These are phyloP conservation scores for Ophiosphaerella narmari DNA, from an alignment of 2,329 filamentous ascomycete species.

Conservation along the genomic window DNA sequence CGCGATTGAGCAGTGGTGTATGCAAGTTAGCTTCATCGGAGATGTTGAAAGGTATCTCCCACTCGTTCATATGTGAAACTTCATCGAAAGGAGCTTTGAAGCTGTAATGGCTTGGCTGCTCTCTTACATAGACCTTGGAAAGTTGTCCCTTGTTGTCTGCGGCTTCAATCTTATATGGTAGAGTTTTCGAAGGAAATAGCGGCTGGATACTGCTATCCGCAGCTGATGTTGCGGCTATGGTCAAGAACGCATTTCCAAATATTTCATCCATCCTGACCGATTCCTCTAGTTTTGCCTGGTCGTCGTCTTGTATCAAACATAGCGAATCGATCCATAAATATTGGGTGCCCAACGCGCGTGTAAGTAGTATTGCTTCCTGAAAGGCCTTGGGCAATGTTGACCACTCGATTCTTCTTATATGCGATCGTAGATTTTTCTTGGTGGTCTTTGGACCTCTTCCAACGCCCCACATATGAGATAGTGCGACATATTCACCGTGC, in stretches of 20 bases:
- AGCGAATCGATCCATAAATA: conserved; percentile 46
- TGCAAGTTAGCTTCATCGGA: conserved; percentile 34
- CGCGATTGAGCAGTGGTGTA: conserved; percentile 39
- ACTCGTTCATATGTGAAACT: conserved; percentile 42
- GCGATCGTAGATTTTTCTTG: conserved; percentile 25
- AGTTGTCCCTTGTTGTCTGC: conserved; percentile 39
- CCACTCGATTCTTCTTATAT: conserved; percentile 38
- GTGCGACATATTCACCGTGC: conserved; percentile 38
- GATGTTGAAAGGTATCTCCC: conserved; percentile 40
- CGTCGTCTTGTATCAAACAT: conserved; percentile 41
- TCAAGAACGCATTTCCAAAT: conserved; percentile 40
- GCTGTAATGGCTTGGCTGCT: conserved; percentile 43
- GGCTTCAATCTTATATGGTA: conserved; percentile 40
- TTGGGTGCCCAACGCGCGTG: conserved; percentile 40
- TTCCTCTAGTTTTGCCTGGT: conserved; percentile 30
- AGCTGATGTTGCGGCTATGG: conserved; percentile 40
- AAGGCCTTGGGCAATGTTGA: conserved; percentile 36
- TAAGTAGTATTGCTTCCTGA: conserved; percentile 43
- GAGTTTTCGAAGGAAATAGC: conserved; percentile 28
- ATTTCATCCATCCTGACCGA: conserved; percentile 35
- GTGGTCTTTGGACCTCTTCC: conserved; percentile 36
- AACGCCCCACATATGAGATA: conserved; percentile 42
- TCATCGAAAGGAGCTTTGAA: conserved; percentile 43
- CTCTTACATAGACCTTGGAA: conserved; percentile 38
- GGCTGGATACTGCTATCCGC: conserved; percentile 33